Evolutionary conservation across 2,329 filamentous ascomycete genomes (phyloP), one percentile per base, ranked within the genome.

Genomic region (Colletotrichum sp.): DNA sequence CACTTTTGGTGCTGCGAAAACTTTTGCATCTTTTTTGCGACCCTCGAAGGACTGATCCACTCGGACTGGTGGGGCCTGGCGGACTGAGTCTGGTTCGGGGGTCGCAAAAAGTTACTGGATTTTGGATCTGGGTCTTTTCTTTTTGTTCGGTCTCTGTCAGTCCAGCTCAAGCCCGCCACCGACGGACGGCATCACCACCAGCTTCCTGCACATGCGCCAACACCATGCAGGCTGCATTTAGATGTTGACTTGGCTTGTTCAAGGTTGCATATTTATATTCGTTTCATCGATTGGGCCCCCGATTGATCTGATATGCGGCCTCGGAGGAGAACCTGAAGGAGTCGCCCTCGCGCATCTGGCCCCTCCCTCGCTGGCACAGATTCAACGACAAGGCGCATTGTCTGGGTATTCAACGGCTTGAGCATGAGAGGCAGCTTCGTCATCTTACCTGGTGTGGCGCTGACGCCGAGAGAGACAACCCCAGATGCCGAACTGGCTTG

Each of bases 331-430:
- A 12, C 44, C 44, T 52, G 6, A 21, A 13, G 3, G 44, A 21
- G 44, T 49, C 44, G 12, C 44, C 44, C 44, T 13, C 10, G 3
- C n/a, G n/a, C 44, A 12, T 2, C n/a, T 13, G 44, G 1, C 44
- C 4, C 6, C 44, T 52, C 10, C 10, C 44, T 2, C 6, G 44
- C 44, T 13, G 12, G n/a, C n/a, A 52, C 44, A 52, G 10, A 21
- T 52, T 5, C 44, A 52, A 13, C 12, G 6, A 52, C n/a, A 21
- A 13, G 44, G 44, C n/a, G 44, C 10, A 21, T 5, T 13, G 1
- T 52, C 6, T 21, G 18, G 44, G 7, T 2, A 3, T 13, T 1
- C 2, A 21, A 21, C 4, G 10, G 1, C 1, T 21, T 24, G 44
- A 7, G 1, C n/a, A 13, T 12, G 10, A 24, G 12, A 13, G 6